Evolutionary conservation across 2,329 filamentous ascomycete species (phyloP).

Genomic region (Lomentospora prolificans): DNA sequence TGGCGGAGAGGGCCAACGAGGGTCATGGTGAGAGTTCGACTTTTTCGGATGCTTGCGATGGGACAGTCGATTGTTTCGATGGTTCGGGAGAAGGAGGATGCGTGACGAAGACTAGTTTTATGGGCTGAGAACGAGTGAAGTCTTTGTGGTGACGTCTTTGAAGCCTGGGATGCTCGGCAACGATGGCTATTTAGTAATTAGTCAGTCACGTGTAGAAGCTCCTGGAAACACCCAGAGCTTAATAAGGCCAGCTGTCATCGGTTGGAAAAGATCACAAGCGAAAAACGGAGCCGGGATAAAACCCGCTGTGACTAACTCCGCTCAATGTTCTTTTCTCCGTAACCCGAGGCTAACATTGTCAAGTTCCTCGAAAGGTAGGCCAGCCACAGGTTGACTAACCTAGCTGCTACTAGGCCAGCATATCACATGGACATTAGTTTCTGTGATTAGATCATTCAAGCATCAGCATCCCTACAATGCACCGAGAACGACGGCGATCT

Average conservation of each 20-base stretch:
- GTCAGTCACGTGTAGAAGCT: slow-evolving; percentile 6
- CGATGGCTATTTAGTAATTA: slow-evolving; percentile 1
- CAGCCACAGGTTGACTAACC: no score
- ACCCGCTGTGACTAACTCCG: no score
- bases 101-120: no score
- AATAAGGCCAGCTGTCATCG: neutral
- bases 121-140: neutral
- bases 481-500: no score
- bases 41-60: neutral
- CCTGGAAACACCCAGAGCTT: slow-evolving; percentile 4
- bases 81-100: neutral
- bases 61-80: neutral
- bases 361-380: no score
- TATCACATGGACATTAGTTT: no score
- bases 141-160: slow-evolving; percentile 3
- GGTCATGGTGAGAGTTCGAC: slow-evolving; percentile 10
- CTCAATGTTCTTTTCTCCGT: no score
- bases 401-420: no score
- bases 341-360: no score
- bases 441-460: no score
- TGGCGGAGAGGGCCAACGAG: slow-evolving; percentile 10
- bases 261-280: neutral
- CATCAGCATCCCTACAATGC: no score
- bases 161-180: neutral
- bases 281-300: neutral